Evolutionary conservation across 805 yeast genomes (phyloP).

Genomic region (Tanozyma kutaoensis): DNA sequence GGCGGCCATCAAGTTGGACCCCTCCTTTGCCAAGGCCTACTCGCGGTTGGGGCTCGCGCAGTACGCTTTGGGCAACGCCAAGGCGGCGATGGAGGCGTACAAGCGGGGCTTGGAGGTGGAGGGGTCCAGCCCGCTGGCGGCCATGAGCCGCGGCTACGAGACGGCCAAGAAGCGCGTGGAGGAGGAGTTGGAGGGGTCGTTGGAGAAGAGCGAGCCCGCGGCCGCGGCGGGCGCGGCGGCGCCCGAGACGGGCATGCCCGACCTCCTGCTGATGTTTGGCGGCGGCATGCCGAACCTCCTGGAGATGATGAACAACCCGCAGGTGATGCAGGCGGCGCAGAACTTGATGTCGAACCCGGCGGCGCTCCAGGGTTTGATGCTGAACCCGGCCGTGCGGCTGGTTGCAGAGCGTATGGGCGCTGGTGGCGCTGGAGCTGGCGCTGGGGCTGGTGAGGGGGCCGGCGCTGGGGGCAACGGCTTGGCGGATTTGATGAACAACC

Average conservation of each 20-base stretch:
- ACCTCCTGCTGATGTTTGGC: slow-evolving; percentile 58
- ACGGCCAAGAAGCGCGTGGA: slow-evolving; percentile 84
- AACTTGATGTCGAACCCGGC: slow-evolving; percentile 77
- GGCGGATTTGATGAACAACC: slow-evolving; percentile 67
- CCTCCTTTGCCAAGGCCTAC: slow-evolving; percentile 82
- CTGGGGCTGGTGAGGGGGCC: no score
- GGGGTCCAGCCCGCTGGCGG: slow-evolving; percentile 73
- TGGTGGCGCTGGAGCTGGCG: no score
- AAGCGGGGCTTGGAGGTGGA: slow-evolving; percentile 77
- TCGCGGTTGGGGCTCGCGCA: slow-evolving; percentile 90
- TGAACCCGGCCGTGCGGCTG: slow-evolving; percentile 65
- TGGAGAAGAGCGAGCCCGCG: slow-evolving; percentile 17
- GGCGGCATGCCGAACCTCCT: slow-evolving; percentile 60
- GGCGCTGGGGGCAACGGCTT: no score
- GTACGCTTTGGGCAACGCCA: slow-evolving; percentile 87
- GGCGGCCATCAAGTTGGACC: slow-evolving; percentile 64
- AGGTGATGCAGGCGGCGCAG: slow-evolving; percentile 79
- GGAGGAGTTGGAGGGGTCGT: slow-evolving; percentile 43
- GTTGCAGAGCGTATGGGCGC: slow-evolving; percentile 72
- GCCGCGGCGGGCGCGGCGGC: slow-evolving; percentile 27
- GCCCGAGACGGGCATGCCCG: slow-evolving; percentile 55
- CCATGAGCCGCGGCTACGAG: slow-evolving; percentile 87
- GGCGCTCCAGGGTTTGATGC: slow-evolving; percentile 62
- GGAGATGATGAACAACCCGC: slow-evolving; percentile 38
- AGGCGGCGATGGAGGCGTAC: slow-evolving; percentile 84